Percentiles rank a stretch among this genome's conserved stretches.
Conservation (phyloP, 768 basidiomycete genomes). For the Pisolithus microcarpus region DNA sequence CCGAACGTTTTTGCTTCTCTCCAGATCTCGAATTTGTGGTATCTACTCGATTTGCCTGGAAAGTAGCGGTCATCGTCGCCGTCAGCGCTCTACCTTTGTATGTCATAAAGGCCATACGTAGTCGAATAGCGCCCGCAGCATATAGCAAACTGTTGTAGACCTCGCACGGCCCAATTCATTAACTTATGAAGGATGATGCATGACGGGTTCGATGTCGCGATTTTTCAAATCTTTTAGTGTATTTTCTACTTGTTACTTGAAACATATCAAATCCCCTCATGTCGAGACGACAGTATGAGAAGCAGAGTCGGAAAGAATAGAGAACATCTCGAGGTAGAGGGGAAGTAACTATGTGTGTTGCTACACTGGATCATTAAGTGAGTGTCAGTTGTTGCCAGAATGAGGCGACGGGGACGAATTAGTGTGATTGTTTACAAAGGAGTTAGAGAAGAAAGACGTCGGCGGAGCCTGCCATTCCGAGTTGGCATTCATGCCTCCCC, state of each 20-base stretch:
- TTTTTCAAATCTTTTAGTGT: conserved; percentile 32
- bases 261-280: conserved; percentile 8
- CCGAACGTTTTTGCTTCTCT: conserved; percentile 5
- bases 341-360: conserved; percentile 8
- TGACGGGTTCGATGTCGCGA: no score
- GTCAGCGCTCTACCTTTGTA: conserved; percentile 90
- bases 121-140: conserved; percentile 83
- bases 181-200: no score
- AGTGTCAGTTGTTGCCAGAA: conserved; percentile 26
- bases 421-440: conserved; percentile 38
- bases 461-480: conserved; percentile 47
- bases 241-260: conserved; percentile 24
- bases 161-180: neutral
- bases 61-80: conserved; percentile 90
- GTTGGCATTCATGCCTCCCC: conserved; percentile 34
- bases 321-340: conserved; percentile 7
- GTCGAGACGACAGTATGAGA: conserved; percentile 12
- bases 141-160: conserved; percentile 81
- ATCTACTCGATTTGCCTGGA: conserved; percentile 84
- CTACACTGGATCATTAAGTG: conserved; percentile 18
- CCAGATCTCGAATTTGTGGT: conserved; percentile 90
- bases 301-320: conserved; percentile 19
- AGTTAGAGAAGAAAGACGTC: conserved; percentile 42
- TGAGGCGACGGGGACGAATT: conserved; percentile 45
- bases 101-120: conserved; percentile 80